Conservation (phyloP, 768 basidiomycete species). For the Lactifluus echinatus region DNA sequence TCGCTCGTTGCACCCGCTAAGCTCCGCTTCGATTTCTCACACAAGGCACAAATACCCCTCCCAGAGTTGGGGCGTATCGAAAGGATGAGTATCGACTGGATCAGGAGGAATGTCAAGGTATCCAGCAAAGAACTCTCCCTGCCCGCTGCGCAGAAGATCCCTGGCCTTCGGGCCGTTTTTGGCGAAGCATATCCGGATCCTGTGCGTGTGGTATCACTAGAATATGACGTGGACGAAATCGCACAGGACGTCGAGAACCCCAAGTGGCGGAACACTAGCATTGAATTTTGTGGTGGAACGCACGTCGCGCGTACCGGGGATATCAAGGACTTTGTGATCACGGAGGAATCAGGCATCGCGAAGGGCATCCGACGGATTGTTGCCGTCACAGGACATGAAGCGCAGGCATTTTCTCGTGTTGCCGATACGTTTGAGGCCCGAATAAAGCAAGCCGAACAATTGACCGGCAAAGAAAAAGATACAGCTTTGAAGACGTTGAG, state of each 20-base stretch:
- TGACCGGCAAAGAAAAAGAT: slow-evolving; percentile 77
- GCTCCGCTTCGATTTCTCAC: slow-evolving; percentile 97
- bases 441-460: slow-evolving; percentile 51
- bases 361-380: slow-evolving; percentile 95
- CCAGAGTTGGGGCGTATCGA: slow-evolving; percentile 81
- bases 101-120: slow-evolving; percentile 80
- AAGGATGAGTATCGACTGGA: slow-evolving; percentile 77
- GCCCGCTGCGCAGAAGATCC: slow-evolving; percentile 69
- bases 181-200: slow-evolving; percentile 98
- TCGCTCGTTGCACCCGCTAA: slow-evolving; percentile 94
- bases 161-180: slow-evolving; percentile 94
- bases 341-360: slow-evolving; percentile 94
- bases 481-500: slow-evolving; percentile 73
- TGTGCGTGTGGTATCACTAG: slow-evolving; percentile 88
- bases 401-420: slow-evolving; percentile 64
- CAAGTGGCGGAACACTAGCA: slow-evolving; percentile 84
- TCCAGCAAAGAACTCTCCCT: slow-evolving; percentile 82
- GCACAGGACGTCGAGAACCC: slow-evolving; percentile 76
- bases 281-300: slow-evolving; percentile 99
- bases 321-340: slow-evolving; percentile 93
- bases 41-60: slow-evolving; percentile 78
- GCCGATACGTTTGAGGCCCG: slow-evolving; percentile 55
- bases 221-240: slow-evolving; percentile 82
- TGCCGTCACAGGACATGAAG: slow-evolving; percentile 92
- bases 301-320: slow-evolving; percentile 96